Evolutionary conservation across 257 asterid species (phyloP), one percentile per base, ranked within the genome.

Genomic region (Solanum neorickii): DNA sequence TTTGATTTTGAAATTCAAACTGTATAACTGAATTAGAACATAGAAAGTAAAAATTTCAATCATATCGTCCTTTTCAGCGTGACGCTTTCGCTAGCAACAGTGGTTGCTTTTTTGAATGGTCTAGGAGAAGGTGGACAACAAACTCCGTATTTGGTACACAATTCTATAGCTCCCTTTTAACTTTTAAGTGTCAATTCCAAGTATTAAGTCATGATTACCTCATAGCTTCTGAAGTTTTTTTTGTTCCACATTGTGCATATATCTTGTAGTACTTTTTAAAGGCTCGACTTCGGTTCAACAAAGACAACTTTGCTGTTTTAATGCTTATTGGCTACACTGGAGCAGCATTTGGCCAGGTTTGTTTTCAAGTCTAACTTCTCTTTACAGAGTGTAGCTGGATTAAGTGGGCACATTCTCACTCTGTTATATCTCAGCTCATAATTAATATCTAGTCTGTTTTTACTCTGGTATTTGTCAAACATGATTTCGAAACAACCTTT

Each of bases 261-360:
- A 42, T 72, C 2, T 31, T 90, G 93, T 92, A 94, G 97, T 94
- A 94, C 87, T 94, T 33, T 89, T 89, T 94, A 72, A 93, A 94
- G 88, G 95, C 96, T 14, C 91, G 91, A 0, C 93, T 94, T 89
- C 96, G 91, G 70, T 94, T 91, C 88, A 88, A 88, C 87, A 94
- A 94, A 87, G 91, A 94, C 85, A 92, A 94, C 29, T 94, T 92
- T 86, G 95, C 97, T 41, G 95, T 93, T 87, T 89, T 93, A 87
- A 92, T 94, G 91, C 93, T 94, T 46, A 92, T 93, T 84, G 90
- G 92, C 87, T 90, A 92, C 89, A 84, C 91, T 85, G 87, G 92
- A 83, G 91, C 95, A 42, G 92, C 96, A 83, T 20, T 94, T 13
- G 91, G 95, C 52, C 93, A 77, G 68, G 97, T 94, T 91, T 41